These are phyloP conservation scores for Coemansia sp. DNA, from an alignment of 192 early-diverging fungal genomes.

Conservation along the genomic window DNA sequence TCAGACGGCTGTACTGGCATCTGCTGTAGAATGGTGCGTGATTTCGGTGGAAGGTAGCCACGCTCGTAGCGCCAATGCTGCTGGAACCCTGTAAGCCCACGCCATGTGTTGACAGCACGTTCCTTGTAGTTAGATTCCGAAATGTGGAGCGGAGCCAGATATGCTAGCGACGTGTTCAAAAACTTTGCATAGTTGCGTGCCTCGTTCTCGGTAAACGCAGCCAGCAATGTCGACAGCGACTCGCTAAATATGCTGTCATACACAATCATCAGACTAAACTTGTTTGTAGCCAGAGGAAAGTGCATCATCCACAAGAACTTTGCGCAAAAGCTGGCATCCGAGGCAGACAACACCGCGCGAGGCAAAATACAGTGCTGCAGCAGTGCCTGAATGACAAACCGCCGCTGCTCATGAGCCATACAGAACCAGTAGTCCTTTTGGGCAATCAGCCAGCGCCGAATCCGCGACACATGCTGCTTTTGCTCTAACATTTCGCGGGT, in stretches of 20 bases:
- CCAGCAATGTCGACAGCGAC: slow-evolving; percentile 32
- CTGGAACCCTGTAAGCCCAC: slow-evolving; percentile 42
- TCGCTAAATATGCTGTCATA: slow-evolving; percentile 43
- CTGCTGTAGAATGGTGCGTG: slow-evolving; percentile 29
- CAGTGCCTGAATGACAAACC: slow-evolving; percentile 29
- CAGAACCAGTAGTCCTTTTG: slow-evolving; percentile 55
- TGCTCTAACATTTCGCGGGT: slow-evolving; percentile 38
- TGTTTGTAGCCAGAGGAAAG: slow-evolving; percentile 52
- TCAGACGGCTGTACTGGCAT: slow-evolving; percentile 12
- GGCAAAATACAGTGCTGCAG: slow-evolving; percentile 48
- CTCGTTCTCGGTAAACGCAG: slow-evolving; percentile 44
- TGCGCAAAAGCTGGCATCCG: slow-evolving; percentile 49
- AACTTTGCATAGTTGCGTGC: slow-evolving; percentile 44
- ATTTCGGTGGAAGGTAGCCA: slow-evolving; percentile 45
- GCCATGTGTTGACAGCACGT: slow-evolving; percentile 41
- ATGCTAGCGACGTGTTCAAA: slow-evolving; percentile 31
- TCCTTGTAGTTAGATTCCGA: slow-evolving; percentile 32
- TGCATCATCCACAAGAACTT: slow-evolving; percentile 52
- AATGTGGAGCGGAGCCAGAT: slow-evolving; percentile 33
- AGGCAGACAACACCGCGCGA: slow-evolving; percentile 39
- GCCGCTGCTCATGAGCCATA: slow-evolving; percentile 43
- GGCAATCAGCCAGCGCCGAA: slow-evolving; percentile 47
- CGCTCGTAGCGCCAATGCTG: slow-evolving; percentile 38
- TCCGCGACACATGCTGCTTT: slow-evolving; percentile 37
- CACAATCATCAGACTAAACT: slow-evolving; percentile 48